Conservation (phyloP, 768 basidiomycete genomes). For the Sarcomyxa edulis region DNA sequence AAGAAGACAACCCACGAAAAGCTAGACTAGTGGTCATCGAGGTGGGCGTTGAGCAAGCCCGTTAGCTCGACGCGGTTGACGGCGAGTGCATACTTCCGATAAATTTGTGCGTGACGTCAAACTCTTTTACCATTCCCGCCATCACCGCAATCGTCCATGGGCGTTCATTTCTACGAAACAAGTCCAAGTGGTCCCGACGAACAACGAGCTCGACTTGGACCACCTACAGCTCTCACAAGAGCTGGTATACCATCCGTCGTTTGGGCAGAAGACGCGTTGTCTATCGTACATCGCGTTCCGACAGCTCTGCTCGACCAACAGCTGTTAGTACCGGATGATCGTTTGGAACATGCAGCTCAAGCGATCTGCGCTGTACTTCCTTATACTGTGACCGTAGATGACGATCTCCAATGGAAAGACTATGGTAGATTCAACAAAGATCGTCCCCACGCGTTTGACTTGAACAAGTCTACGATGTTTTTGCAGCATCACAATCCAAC, state of each 20-base stretch:
- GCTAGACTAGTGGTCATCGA: background rate
- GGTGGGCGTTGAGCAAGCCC: background rate
- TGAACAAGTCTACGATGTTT: background rate
- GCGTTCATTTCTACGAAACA: slow-evolving; percentile 2
- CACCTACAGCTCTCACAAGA: background rate
- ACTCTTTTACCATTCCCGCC: too few species aligned
- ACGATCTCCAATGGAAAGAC: slow-evolving; percentile 3
- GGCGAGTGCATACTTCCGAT: too few species aligned
- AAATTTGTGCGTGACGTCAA: too few species aligned
- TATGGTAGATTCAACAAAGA: background rate
- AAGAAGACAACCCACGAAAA: slow-evolving; percentile 12
- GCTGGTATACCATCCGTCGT: slow-evolving; percentile 7
- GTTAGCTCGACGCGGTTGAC: too few species aligned
- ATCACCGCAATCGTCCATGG: too few species aligned
- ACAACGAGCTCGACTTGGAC: background rate
- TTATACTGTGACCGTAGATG: background rate
- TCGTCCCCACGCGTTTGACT: slow-evolving; percentile 4
- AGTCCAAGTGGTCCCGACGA: slow-evolving; percentile 1
- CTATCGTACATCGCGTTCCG: slow-evolving; percentile 16
- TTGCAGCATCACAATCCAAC: slow-evolving; percentile 1
- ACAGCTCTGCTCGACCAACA: slow-evolving; percentile 12
- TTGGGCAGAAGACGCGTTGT: slow-evolving; percentile 17
- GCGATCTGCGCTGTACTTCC: background rate
- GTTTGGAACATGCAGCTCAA: slow-evolving; percentile 3
- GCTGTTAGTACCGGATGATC: slow-evolving; percentile 13